Base-by-base conservation (phyloP, 345 rosid species). In the Gossypium longicalyx region DNA sequence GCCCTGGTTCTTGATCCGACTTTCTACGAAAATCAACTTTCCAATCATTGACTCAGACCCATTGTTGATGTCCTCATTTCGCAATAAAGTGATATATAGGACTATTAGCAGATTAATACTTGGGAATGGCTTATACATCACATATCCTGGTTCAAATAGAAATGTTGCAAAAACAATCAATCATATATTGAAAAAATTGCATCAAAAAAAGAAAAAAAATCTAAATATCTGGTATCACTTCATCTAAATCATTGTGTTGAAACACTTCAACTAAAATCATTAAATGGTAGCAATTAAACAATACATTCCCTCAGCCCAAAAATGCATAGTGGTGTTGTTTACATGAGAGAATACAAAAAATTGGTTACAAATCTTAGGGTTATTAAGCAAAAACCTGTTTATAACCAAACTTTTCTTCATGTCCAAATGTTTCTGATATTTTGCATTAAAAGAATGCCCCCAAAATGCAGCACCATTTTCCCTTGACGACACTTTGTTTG, bases 161-260 rank as follows among this genome's bases (percentile, higher is more conserved):
- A 34, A 6, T 34, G 41, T 5, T 34, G 41, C 41, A 34, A 34
- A 34, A 34, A 34, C 41, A 34, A 4, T 4, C 38, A 34, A 34
- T 34, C 6, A 4, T 34, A 34, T 34, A 4, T 34, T 34, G 41
- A 34, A 34, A 34, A 34, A 34, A 34, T 34, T 47, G 3, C 12
- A 47, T 53, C 0, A 9, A 56, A 57, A 12, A 9, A 12, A n/a
- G n/a, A n/a, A 57, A 11, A 10, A 12, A 10, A 7, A 60, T 45
- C 34, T 12, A 20, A 66, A 3, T 20, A 9, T 13, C 29, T 66
- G 51, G 3, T 22, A 4, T 45, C 1, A 45, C 38, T 47, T 67
- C 29, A 58, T 58, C 62, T 57, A 57, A 56, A 57, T 57, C 62
- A 57, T 57, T 22, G 10, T 57, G 29, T 57, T 57, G 62, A 58